Evolutionary conservation across 2,329 filamentous ascomycete genomes (phyloP), one percentile per base, ranked within the genome.

Genomic region (Scytalidium lignicola): DNA sequence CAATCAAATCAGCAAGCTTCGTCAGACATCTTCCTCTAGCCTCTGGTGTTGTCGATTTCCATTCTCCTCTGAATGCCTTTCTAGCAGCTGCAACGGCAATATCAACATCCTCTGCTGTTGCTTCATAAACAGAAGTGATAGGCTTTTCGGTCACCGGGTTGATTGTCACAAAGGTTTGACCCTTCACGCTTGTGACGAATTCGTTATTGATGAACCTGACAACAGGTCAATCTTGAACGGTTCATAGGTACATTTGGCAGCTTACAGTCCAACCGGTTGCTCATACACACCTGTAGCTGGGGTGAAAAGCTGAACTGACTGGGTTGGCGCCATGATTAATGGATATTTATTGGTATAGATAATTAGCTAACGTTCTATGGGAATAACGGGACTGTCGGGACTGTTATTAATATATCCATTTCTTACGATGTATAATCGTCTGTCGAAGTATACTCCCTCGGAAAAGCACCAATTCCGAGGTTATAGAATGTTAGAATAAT

Each of bases 111-210:
- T 92, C 89, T 76, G 92, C 89, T 55, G 84, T 86, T 63, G 84
- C 90, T 74, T 95, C 89, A 66, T 81, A 74, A 61, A 95, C 86
- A 49, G 82, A 82, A 75, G 76, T 79, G 73, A 93, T 92, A 65
- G 87, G 80, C 70, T 89, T 82, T 70, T 95, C 90, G 58, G 81
- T 87, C 56, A 83, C 66, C 53, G 89, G 89, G 80, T 95, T 93
- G 76, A 91, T 83, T 69, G 90, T 86, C 71, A 95, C 88, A 64
- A 95, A 91, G 58, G 85, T 89, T 79, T 88, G 85, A 74, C 89
- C 89, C 62, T 93, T 87, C 54, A 85, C 82, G 66, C 82, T 77
- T 69, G 85, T 82, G 59, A 93, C 80, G 73, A 85, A 95, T 72
- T 95, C 85, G 70, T 90, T 90, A 79, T 91, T 90, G 79, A 93